Evolutionary conservation across 257 asterid genomes (phyloP), one percentile per base, ranked within the genome.

Genomic region (Dorcoceras hygrometricum): DNA sequence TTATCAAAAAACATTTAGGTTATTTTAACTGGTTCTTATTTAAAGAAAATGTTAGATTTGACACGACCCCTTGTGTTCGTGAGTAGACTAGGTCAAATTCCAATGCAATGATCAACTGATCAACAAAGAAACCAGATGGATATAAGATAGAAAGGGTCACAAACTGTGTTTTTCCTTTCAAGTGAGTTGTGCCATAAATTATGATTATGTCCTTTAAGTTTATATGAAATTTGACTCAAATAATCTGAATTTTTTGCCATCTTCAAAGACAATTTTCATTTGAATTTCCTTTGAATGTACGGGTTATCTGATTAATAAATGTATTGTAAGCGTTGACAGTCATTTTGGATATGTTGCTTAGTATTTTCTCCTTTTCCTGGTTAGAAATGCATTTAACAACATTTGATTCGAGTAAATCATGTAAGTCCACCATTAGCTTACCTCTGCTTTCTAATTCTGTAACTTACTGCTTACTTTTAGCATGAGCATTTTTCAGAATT

Each of bases 401-500:
- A 28, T 55, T 50, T 53, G 62, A 8, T 34, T 54, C 19, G 26
- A 50, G 56, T 28, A 26, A 22, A 26, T 32, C 10, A 59, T 69
- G 56, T 55, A 31, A 48, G 32, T 29, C 19, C 65, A 57, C 27
- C 9, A 62, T 31, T 63, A 11, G 31, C 39, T 29, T 20, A 0
- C 25, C 26, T 62, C 4, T 23, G 20, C 64, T 58, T 57, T 43
- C 70, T 12, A 36, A 57, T 19, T 20, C 46, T 23, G 26, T 62
- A 28, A 29, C 59, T 67, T 18, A 8, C 9, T 64, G 65, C 60
- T 28, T 28, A 50, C 48, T 53, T 29, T 57, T 43, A 19, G 31
- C 28, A 4, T 61, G 32, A 50, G 12, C 51, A 55, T 67, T 26
- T 24, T 36, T 65, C 6, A 63, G 20, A 57, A 53, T 71, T 82